Evolutionary conservation across 345 rosid species (phyloP), one percentile per base, ranked within the genome.

Genomic region (Bruguiera sexangula): DNA sequence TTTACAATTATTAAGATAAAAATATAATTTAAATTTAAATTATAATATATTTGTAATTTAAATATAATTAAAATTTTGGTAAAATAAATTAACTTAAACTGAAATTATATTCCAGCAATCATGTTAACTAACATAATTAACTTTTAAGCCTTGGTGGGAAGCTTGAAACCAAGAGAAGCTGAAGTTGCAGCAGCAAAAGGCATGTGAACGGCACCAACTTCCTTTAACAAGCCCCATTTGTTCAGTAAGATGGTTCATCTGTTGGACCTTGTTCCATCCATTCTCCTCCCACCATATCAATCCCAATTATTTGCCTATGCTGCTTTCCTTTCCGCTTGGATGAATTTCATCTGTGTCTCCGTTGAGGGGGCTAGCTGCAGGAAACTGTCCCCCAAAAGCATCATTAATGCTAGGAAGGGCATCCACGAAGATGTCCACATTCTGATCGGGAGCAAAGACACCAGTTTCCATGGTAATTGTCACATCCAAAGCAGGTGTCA

Each of bases 381-480:
- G 76, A 58, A 76, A 72, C 51, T 76, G 80, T 52, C 72, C 80
- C 80, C 80, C 72, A 57, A 76, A 76, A 10, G 63, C 70, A 76
- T 76, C 76, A 62, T 69, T 85, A 79, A 65, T 76, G 65, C 84
- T 81, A 0, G 91, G 94, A 65, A 92, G 93, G 55, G 65, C 87
- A 37, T 85, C 51, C 39, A 21, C 54, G 10, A 62, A 36, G 6
- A 70, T 48, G 1, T 70, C 75, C 30, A 19, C 6, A 26, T 53
- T 62, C 16, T 69, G 54, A 32, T 65, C 39, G 1, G 65, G 62
- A 60, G 70, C 59, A 52, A 34, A 19, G 4, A 66, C 66, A n/a
- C 70, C 79, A 59, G 55, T 59, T 69, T 63, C 70, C 30, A 15
- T 18, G 20, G 69, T 60, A 50, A 32, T 51, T 26, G 36, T 53